These are phyloP conservation scores for Suaeda aralocaspica DNA, from an alignment of 148 eudicot species.

Conservation along the genomic window DNA sequence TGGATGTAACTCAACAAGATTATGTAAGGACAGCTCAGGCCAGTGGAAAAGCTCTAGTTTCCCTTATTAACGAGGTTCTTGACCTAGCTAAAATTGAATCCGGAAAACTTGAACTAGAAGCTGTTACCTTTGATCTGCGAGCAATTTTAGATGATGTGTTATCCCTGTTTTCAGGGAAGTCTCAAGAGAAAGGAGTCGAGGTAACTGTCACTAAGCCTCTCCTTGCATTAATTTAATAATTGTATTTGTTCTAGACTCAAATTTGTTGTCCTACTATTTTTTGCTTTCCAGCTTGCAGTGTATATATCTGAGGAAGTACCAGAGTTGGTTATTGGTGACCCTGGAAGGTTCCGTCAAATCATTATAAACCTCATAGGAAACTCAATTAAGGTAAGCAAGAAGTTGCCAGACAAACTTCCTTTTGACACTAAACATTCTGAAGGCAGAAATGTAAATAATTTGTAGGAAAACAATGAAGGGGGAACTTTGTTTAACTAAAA, in stretches of 20 bases:
- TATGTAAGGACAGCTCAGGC: constrained; percentile 94
- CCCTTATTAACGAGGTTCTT: constrained; percentile 90
- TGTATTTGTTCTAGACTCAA: constrained; percentile 17
- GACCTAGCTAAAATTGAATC: constrained; percentile 99
- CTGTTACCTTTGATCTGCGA: constrained; percentile 71
- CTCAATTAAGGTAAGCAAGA: constrained; percentile 82
- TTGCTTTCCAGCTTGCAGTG: constrained; percentile 64
- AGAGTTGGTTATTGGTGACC: constrained; percentile 76
- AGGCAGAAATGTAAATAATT: not conserved
- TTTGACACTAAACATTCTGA: not conserved
- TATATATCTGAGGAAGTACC: constrained; percentile 83
- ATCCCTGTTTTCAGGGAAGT: constrained; percentile 88
- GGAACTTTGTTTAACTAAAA: not conserved
- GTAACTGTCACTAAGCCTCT: constrained; percentile 33
- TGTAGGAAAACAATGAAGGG: not conserved
- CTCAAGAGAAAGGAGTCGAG: constrained; percentile 96
- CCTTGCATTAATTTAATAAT: not conserved
- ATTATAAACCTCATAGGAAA: constrained; percentile 92
- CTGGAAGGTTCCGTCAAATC: constrained; percentile 95
- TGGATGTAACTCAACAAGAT: constrained; percentile 92
- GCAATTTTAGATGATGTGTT: constrained; percentile 84
- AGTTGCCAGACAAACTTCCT: not conserved
- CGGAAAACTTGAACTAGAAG: constrained; percentile 90
- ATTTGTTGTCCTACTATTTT: not conserved
- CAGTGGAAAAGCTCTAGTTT: constrained; percentile 93